Evolutionary conservation across 345 rosid genomes (phyloP).

Genomic region (Jatropha curcas): DNA sequence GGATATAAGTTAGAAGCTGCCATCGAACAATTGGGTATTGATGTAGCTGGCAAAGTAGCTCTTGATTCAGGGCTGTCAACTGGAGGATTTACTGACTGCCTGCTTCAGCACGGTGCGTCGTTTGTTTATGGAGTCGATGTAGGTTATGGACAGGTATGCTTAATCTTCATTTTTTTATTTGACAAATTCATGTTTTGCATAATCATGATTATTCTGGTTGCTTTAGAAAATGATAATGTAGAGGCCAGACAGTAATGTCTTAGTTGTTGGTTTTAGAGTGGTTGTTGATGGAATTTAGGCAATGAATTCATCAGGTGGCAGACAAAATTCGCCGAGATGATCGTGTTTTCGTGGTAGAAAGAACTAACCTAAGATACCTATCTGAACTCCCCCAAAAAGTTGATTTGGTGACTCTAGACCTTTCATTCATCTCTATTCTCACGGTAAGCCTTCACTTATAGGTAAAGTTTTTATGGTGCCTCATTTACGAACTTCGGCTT

Average conservation of each 20-base stretch:
- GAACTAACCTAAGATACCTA: conserved; percentile 88
- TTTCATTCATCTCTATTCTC: conserved; percentile 91
- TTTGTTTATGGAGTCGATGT: conserved; percentile 97
- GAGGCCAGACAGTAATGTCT: conserved; percentile 10
- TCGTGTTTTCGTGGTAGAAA: conserved; percentile 70
- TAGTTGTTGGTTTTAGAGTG: conserved; percentile 6
- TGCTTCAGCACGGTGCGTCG: conserved; percentile 91
- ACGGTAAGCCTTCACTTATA: conserved; percentile 44
- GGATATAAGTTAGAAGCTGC: conserved; percentile 96
- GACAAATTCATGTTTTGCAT: not conserved
- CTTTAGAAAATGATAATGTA: conserved; percentile 1
- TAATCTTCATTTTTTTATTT: not conserved
- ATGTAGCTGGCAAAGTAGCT: conserved; percentile 86
- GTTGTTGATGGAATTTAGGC: conserved; percentile 9
- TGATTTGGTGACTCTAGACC: conserved; percentile 92
- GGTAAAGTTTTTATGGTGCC: not conserved
- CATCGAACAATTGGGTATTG: conserved; percentile 72
- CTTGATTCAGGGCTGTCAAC: conserved; percentile 96
- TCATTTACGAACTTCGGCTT: not conserved
- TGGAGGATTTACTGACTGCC: conserved; percentile 93
- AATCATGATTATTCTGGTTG: not conserved
- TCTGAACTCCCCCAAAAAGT: conserved; percentile 78
- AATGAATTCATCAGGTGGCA: conserved; percentile 60
- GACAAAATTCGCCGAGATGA: conserved; percentile 80
- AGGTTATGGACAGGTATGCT: conserved; percentile 85